A percentile compares a stretch with the other conserved stretches of the same genome.
Evolutionary conservation across 2,329 filamentous ascomycete species (phyloP).

Genomic region (Monosporascus sp.): DNA sequence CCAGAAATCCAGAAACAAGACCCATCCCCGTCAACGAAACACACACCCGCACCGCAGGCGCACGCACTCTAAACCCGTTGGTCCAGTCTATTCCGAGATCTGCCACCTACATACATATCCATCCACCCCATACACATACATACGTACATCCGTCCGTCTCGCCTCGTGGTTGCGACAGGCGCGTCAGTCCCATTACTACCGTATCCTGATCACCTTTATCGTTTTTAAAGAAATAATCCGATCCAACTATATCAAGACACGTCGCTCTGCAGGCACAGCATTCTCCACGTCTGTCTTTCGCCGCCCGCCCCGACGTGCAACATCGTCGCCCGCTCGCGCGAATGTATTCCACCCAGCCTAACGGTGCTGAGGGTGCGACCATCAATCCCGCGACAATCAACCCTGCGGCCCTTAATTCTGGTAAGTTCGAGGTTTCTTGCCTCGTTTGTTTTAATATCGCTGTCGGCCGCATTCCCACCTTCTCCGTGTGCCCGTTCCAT

Average conservation of each 20-base stretch:
- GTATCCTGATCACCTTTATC: conserved; percentile 8
- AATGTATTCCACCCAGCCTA: conserved; percentile 60
- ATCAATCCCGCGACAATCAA: conserved; percentile 88
- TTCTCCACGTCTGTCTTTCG: conserved; percentile 29
- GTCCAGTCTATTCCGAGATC: neutral
- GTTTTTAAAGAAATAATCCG: conserved; percentile 28
- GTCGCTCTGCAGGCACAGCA: conserved; percentile 47
- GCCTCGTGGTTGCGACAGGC: conserved; percentile 25
- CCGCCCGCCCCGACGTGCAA: conserved; percentile 26
- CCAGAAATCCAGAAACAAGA: too few relatives aligned
- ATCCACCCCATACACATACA: neutral
- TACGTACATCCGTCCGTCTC: conserved; percentile 23
- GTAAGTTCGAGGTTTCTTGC: conserved; percentile 45
- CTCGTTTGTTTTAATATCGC: conserved; percentile 6
- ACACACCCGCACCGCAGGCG: neutral
- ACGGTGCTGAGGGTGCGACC: conserved; percentile 78
- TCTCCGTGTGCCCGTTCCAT: neutral
- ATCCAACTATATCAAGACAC: conserved; percentile 59
- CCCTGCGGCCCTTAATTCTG: conserved; percentile 49
- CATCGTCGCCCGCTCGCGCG: conserved; percentile 39
- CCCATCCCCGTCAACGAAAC: neutral
- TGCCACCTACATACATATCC: neutral
- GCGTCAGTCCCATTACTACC: conserved; percentile 27
- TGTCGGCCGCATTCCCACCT: neutral
- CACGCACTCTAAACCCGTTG: neutral